phyloP scores from a whole-genome alignment of 176 grass and related monocot species.

The Aegilops tauschii region DNA sequence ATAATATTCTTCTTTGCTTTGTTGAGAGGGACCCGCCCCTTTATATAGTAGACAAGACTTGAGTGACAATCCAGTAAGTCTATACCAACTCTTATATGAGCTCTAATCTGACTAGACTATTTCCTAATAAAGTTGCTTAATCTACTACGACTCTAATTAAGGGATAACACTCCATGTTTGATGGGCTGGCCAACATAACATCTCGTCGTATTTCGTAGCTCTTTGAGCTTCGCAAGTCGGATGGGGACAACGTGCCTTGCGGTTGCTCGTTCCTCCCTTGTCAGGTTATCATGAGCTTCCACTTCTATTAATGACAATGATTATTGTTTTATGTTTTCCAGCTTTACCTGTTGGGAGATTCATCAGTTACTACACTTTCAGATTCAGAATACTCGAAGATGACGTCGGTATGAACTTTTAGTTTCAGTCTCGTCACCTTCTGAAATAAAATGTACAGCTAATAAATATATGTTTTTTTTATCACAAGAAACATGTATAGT shows the following conservation, averaged over 20 bases:
- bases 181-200: neutral
- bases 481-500: neutral
- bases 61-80: neutral
- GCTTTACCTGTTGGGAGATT: slow-evolving; percentile 90
- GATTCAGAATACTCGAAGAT: slow-evolving; percentile 94
- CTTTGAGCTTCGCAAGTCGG: no score
- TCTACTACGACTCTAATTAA: neutral
- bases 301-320: slow-evolving; percentile 7
- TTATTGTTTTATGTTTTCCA: slow-evolving; percentile 37
- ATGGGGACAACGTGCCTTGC: no score
- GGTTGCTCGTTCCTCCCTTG: neutral
- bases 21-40: neutral
- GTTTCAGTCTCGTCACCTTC: slow-evolving; percentile 13
- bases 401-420: slow-evolving; percentile 80
- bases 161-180: neutral
- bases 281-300: slow-evolving; percentile 16
- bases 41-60: neutral
- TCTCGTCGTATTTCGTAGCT: no score
- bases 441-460: neutral
- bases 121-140: no score
- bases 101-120: neutral
- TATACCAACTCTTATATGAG: neutral
- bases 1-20: neutral
- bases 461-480: neutral
- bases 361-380: slow-evolving; percentile 81